Evolutionary conservation across 202 grass and related monocot genomes (phyloP).

Genomic region (Sporobolus alterniflorus): DNA sequence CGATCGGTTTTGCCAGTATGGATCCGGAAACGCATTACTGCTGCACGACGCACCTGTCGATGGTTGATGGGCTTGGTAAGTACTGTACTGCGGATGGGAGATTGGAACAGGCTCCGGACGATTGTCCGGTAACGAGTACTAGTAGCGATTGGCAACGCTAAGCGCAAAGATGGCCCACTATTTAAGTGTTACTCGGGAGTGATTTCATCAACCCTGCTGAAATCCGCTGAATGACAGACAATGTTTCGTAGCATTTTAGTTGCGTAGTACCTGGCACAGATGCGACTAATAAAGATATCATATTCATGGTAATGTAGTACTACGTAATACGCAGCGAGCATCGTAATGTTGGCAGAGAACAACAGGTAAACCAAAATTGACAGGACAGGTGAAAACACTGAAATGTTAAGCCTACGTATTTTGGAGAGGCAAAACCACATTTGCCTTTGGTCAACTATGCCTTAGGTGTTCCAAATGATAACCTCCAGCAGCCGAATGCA

Average conservation of each 20-base stretch:
- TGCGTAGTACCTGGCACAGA: background rate
- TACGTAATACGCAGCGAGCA: background rate
- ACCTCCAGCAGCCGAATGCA: no score
- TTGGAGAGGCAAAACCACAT: no score
- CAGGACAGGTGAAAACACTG: background rate
- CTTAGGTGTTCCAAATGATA: no score
- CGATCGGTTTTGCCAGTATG: slow-evolving; percentile 1
- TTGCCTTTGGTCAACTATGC: no score
- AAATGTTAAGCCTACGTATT: no score
- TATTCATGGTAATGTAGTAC: background rate
- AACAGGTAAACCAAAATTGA: background rate
- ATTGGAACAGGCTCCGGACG: background rate
- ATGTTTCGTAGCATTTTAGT: background rate
- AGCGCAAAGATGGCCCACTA: background rate
- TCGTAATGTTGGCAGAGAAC: background rate
- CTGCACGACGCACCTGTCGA: slow-evolving; percentile 29
- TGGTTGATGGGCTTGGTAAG: slow-evolving; percentile 10
- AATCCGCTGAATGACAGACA: background rate
- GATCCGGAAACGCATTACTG: slow-evolving; percentile 19
- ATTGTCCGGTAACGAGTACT: no score
- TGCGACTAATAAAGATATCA: background rate
- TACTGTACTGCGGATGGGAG: background rate
- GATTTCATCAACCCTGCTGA: background rate
- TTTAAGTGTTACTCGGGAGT: background rate
- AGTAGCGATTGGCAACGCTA: no score